Evolutionary conservation across 106 monocot genomes (phyloP).

Genomic region (Vanilla planifolia): DNA sequence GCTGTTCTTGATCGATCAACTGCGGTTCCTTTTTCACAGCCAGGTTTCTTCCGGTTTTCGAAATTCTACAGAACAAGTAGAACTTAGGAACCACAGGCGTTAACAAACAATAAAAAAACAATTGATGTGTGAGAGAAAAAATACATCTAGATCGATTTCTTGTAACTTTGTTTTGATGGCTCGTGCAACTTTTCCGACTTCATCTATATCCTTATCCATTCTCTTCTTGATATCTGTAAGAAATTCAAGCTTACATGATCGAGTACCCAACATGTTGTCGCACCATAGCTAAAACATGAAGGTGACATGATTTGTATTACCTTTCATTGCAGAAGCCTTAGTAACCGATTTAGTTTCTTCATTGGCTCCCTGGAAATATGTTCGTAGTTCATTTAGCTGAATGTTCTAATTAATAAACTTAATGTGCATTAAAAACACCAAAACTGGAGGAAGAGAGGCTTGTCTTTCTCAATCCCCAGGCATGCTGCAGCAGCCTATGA

Average conservation of each 20-base stretch:
- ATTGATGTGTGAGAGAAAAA: background rate
- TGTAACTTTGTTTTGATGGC: slow-evolving; percentile 44
- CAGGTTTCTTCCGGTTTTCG: slow-evolving; percentile 34
- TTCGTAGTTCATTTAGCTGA: background rate
- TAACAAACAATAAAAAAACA: background rate
- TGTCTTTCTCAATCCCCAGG: background rate
- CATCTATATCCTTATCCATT: slow-evolving; percentile 63
- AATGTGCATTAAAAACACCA: too few relatives aligned
- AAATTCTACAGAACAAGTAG: slow-evolving; percentile 30
- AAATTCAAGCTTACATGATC: background rate
- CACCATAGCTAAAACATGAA: too few relatives aligned
- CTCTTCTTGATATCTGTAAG: slow-evolving; percentile 38
- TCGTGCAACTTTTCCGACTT: slow-evolving; percentile 35
- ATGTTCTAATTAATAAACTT: background rate
- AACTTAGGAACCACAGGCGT: background rate
- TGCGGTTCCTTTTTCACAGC: slow-evolving; percentile 57
- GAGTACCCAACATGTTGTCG: too few relatives aligned
- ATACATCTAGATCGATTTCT: slow-evolving; percentile 6
- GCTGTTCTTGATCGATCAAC: slow-evolving; percentile 58
- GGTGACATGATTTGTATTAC: background rate
- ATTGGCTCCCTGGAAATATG: slow-evolving; percentile 36
- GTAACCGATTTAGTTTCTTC: slow-evolving; percentile 42
- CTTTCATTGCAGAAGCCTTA: slow-evolving; percentile 61
- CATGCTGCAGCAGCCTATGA: background rate
- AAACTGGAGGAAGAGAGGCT: background rate